Base-by-base conservation (phyloP, 2,329 filamentous ascomycete genomes). In the Malbranchea zuffiana region DNA sequence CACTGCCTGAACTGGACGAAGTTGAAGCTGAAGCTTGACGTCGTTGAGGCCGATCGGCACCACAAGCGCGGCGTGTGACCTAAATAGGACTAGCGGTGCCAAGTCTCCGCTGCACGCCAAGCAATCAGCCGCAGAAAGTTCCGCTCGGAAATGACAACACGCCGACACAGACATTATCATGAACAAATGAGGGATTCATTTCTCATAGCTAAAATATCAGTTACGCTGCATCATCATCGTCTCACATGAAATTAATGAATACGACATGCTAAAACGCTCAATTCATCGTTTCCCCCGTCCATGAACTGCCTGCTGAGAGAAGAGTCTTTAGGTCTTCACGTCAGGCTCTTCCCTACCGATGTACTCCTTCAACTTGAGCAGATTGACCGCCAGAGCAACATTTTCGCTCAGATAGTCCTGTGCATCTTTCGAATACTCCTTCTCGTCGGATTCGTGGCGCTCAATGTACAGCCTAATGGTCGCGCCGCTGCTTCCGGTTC, bases 391-490 rank as follows among this genome's bases (percentile, higher is more conserved):
- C 50, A 94, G 75, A 57, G 80, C 74, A 54, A 98, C 84, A 57
- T 92, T 85, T 40, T 84, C 82, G 69, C 83, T 81, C 52, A 98
- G 72, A 69, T 93, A 98, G 41, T 88, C 86, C 65, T 98, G 90
- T 10, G 87, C 86, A 60, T 92, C 84, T 54, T 81, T 61, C 41
- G 69, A 74, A 56, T 90, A 92, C 42, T 78, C 86, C 44, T 74
- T 78, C 44, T 78, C 69, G 55, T 96, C 85, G 46, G 68, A 74
- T 62, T 83, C 87, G 69, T 96, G 83, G 71, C 90, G 88, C 75
- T 98, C 90, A 49, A 98, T 80, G 65, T 98, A 98, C 49, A 98
- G 71, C 45, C 90, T 82, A 58, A 98, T 96, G 20, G 90, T 98
- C 32, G 90, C 90, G 39, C 90, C 90, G 33, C 84, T 92, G 51